phyloP scores from a whole-genome alignment of 2,329 filamentous ascomycete species.

The Penicillium sp. region DNA sequence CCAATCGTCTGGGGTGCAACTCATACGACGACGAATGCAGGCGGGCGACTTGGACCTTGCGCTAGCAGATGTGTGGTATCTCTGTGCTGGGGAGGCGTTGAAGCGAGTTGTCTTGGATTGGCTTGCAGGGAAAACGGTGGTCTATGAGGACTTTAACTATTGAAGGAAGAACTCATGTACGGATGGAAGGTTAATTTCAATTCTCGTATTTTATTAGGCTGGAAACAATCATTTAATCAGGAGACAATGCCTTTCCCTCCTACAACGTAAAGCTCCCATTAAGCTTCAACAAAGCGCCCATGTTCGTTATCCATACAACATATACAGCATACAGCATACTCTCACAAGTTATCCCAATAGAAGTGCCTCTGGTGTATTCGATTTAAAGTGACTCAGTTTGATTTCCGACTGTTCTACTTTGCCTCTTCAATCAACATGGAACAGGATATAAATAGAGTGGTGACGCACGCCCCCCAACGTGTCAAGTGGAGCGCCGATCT shows the following conservation, averaged over 20 bases:
- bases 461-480: slow-evolving; percentile 67
- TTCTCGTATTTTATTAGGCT: too few species aligned
- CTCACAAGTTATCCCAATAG: too few species aligned
- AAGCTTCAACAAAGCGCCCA: too few species aligned
- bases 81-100: slow-evolving; percentile 57
- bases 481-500: slow-evolving; percentile 58
- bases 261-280: too few species aligned
- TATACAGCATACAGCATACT: too few species aligned
- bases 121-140: slow-evolving; percentile 50
- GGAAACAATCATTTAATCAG: too few species aligned
- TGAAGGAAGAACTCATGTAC: not conserved
- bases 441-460: slow-evolving; percentile 24
- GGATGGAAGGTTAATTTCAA: not conserved
- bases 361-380: too few species aligned
- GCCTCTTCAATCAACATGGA: slow-evolving; percentile 2
- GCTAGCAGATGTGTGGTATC: slow-evolving; percentile 53
- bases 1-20: not conserved
- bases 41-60: slow-evolving; percentile 47
- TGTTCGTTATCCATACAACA: too few species aligned
- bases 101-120: slow-evolving; percentile 53
- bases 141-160: slow-evolving; percentile 4
- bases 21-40: slow-evolving; percentile 45
- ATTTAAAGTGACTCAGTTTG: too few species aligned
- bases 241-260: too few species aligned
- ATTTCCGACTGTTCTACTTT: too few species aligned